These are phyloP conservation scores for Rhododendron ovatum DNA, from an alignment of 148 eudicot species.

Conservation along the genomic window DNA sequence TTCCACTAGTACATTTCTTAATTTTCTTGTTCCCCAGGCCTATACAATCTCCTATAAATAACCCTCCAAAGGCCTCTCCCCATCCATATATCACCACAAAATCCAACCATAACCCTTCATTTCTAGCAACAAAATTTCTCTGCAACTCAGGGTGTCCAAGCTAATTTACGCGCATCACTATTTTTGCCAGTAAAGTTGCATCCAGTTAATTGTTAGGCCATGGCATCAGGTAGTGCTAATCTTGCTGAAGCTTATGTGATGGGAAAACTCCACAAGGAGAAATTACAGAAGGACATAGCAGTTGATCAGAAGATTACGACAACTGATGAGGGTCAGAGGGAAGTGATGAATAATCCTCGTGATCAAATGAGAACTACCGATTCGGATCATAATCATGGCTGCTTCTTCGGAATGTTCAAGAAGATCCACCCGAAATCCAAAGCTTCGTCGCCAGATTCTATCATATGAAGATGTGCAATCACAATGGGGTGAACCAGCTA, in stretches of 20 bases:
- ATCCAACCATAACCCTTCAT: not conserved
- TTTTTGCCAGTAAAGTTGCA: not conserved
- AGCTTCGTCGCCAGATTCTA: not conserved
- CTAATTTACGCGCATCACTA: not conserved
- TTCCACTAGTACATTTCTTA: not conserved
- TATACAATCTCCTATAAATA: not conserved
- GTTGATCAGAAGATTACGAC: not conserved
- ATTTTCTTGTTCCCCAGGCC: not conserved
- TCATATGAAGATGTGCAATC: not conserved
- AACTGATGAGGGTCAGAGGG: not conserved
- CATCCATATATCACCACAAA: not conserved
- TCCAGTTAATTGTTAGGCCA: not conserved
- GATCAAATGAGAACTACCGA: not conserved
- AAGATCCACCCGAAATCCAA: slow-evolving; percentile 1
- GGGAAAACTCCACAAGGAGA: slow-evolving; percentile 10
- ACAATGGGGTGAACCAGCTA: too few relatives aligned
- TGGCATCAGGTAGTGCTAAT: not conserved
- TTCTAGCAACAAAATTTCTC: too few relatives aligned
- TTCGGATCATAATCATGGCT: not conserved
- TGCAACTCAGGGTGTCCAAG: too few relatives aligned
- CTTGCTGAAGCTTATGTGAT: slow-evolving; percentile 11
- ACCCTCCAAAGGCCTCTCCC: not conserved
- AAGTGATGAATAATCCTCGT: not conserved
- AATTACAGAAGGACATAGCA: not conserved
- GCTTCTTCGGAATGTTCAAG: not conserved